Conservation (phyloP, 1,284 basidiomycete genomes). For the Cryptococcus maquisensis region DNA sequence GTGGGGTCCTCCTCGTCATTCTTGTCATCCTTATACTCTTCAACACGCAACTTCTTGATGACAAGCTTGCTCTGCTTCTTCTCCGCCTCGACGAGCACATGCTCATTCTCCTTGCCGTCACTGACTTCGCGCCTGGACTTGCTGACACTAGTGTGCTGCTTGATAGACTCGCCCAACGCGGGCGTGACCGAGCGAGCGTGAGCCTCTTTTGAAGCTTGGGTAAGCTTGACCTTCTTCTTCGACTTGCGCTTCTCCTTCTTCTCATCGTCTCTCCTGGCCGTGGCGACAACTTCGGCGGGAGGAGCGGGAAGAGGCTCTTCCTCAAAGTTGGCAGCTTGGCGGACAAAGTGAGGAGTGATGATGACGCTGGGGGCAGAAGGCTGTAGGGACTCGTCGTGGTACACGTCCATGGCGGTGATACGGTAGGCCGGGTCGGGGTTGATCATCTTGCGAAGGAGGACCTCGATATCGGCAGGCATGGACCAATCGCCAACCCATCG, state of each 20-base stretch:
- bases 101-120: slow-evolving; percentile 13
- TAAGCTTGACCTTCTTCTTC: slow-evolving; percentile 9
- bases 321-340: slow-evolving; percentile 27
- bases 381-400: slow-evolving; percentile 39
- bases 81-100: neutral
- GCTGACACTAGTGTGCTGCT: slow-evolving; percentile 27
- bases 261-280: slow-evolving; percentile 1
- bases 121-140: slow-evolving; percentile 1
- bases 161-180: slow-evolving; percentile 39
- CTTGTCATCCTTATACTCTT: slow-evolving; percentile 10
- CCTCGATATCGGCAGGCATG: slow-evolving; percentile 57
- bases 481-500: slow-evolving; percentile 75
- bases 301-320: slow-evolving; percentile 11
- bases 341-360: slow-evolving; percentile 45
- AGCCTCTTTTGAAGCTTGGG: slow-evolving; percentile 1
- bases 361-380: slow-evolving; percentile 26
- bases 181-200: slow-evolving; percentile 17
- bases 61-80: slow-evolving; percentile 21
- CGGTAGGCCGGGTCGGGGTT: slow-evolving; percentile 38
- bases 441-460: slow-evolving; percentile 42
- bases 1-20: slow-evolving; percentile 25
- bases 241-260: slow-evolving; percentile 21
- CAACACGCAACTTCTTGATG: slow-evolving; percentile 18
- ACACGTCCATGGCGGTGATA: slow-evolving; percentile 37
- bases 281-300: neutral